Base-by-base conservation (phyloP, 257 asterid species). In the Capsicum rhomboideum region DNA sequence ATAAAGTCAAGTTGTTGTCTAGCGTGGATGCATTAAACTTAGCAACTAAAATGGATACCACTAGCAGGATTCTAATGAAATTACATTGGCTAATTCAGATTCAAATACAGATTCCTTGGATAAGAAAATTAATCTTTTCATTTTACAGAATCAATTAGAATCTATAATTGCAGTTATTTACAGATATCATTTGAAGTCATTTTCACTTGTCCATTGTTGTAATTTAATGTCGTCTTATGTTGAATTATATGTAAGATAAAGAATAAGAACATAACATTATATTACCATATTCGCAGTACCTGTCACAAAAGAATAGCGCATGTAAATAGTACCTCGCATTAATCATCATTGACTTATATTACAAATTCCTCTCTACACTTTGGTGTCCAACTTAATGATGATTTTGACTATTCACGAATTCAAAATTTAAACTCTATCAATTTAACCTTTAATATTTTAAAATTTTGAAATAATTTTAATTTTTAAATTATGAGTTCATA, bases 61-160 rank as follows among this genome's bases (percentile, higher is more conserved):
- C 90, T 44, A 44, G 13, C 42, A 26, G 86, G 90, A 91, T 92
- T 91, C 94, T 87, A 61, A 79, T 34, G n/a, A 49, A 49, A 2
- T 26, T 7, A n/a, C 64, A 86, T 86, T 78, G 89, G 88, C 12
- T 58, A 68, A 80, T 64, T 84, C 68, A 90, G 71, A 84, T 88
- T 83, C 84, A 78, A 85, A 87, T 82, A 58, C 77, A 17, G 84
- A 31, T 75, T 71, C 44, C 42, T 49, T 46, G 5, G 59, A 74
- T 46, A 7, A 13, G 42, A 44, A 72, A 21, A 72, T 74, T 21
- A 16, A 26, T 49, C 44, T 23, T 16, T 13, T 46, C 56, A 49
- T 75, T 37, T 26, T 0, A 50, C 2, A 26, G 44, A 26, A 49
- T 75, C 59, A 23, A 46, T 23, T 71, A 8, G 79, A 71, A 71